These are phyloP conservation scores for Trebouxia gelatinosa DNA, from an alignment of 163 green algal genomes.

Conservation along the genomic window DNA sequence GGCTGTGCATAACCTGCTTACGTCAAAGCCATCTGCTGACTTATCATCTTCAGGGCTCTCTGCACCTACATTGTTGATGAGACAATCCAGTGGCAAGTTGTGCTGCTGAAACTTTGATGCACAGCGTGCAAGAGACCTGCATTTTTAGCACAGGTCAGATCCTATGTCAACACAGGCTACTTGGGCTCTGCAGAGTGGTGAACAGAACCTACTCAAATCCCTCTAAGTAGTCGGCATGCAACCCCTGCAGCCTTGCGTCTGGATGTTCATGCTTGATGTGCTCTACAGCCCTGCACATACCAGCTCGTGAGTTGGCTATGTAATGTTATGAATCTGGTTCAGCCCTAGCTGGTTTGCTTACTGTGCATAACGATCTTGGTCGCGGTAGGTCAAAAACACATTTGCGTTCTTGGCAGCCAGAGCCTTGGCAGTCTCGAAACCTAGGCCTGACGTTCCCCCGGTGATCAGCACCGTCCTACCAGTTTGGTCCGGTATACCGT, in stretches of 20 bases:
- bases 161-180: background rate
- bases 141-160: background rate
- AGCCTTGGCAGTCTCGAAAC: conserved; percentile 2
- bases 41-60: conserved; percentile 6
- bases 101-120: background rate
- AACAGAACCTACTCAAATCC: background rate
- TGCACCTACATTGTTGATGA: conserved; percentile 19
- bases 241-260: background rate
- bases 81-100: conserved; percentile 1
- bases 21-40: background rate
- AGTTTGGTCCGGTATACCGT: background rate
- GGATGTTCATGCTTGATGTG: conserved; percentile 5
- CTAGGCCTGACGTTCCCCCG: conserved; percentile 1
- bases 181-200: background rate
- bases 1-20: too few species aligned
- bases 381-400: conserved; percentile 9
- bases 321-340: background rate
- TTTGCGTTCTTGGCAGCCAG: background rate
- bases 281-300: background rate
- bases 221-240: conserved; percentile 8
- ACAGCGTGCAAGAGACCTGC: conserved; percentile 12
- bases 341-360: background rate
- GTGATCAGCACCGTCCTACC: conserved; percentile 1
- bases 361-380: conserved; percentile 2
- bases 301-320: background rate